These are phyloP conservation scores for Acanthochlamys bracteata DNA, from an alignment of 106 monocot genomes.

Conservation along the genomic window DNA sequence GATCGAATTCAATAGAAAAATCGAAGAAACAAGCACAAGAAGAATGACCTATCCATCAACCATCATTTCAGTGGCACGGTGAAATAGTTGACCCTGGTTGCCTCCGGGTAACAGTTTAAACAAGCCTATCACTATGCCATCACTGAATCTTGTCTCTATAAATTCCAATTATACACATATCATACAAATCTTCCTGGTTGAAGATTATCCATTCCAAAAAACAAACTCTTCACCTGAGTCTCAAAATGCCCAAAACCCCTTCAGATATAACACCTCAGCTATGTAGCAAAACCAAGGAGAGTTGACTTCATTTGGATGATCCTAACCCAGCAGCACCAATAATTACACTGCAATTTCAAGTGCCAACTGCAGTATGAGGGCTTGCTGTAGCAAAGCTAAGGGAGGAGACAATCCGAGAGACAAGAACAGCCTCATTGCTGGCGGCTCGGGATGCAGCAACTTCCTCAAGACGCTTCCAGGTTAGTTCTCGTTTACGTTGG, in stretches of 20 bases:
- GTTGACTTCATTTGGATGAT: neutral
- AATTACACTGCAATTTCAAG: neutral
- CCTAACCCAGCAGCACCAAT: neutral
- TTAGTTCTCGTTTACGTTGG: constrained; percentile 14
- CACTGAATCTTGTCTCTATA: neutral
- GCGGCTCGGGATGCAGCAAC: constrained; percentile 19
- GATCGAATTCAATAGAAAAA: too few species aligned
- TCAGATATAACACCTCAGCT: neutral
- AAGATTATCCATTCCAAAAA: neutral
- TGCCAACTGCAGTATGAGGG: constrained; percentile 1
- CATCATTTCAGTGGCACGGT: too few species aligned
- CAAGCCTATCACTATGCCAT: too few species aligned
- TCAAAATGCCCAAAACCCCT: neutral
- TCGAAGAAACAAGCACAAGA: too few species aligned
- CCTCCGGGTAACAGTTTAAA: too few species aligned
- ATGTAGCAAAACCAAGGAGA: constrained; percentile 1
- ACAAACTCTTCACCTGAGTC: neutral
- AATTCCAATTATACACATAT: constrained; percentile 1
- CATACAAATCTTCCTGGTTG: neutral
- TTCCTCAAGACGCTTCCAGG: constrained; percentile 33
- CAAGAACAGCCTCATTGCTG: constrained; percentile 17
- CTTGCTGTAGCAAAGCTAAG: constrained; percentile 2
- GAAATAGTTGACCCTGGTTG: too few species aligned
- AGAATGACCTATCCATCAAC: too few species aligned
- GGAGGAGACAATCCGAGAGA: constrained; percentile 6